Conservation (phyloP, 1,284 basidiomycete species). For the Fomitopsis betulina region DNA sequence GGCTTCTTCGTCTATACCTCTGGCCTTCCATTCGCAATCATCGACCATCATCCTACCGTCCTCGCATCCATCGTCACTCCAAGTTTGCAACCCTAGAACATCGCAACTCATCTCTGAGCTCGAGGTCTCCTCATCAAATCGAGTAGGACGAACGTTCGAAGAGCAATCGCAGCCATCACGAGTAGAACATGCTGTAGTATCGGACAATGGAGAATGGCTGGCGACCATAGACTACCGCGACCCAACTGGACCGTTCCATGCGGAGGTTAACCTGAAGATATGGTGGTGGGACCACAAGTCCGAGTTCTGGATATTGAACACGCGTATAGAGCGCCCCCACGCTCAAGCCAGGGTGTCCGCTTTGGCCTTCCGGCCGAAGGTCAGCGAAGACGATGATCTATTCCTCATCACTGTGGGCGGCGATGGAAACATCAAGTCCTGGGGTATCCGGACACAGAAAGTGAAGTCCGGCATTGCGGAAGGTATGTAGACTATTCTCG, state of each 20-base stretch:
- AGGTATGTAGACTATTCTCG: conserved; percentile 33
- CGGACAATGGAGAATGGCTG: conserved; percentile 82
- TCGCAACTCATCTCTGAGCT: conserved; percentile 81
- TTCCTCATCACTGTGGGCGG: conserved; percentile 61
- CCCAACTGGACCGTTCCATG: conserved; percentile 56
- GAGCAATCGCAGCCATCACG: conserved; percentile 74
- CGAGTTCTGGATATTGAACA: conserved; percentile 73
- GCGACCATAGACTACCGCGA: conserved; percentile 84
- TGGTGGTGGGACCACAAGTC: conserved; percentile 79
- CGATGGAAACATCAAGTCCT: conserved; percentile 70
- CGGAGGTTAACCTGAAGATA: conserved; percentile 83
- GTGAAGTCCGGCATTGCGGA: conserved; percentile 42
- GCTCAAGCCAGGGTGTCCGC: conserved; percentile 61
- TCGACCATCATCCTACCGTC: conserved; percentile 86
- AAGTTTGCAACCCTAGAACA: conserved; percentile 79
- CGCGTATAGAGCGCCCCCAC: conserved; percentile 89
- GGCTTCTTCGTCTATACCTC: conserved; percentile 44
- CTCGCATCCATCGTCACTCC: conserved; percentile 92
- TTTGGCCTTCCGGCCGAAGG: conserved; percentile 60
- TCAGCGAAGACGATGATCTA: conserved; percentile 25
- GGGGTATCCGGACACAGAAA: conserved; percentile 50
- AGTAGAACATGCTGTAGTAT: conserved; percentile 71
- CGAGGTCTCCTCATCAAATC: conserved; percentile 92
- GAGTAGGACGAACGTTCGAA: conserved; percentile 82
- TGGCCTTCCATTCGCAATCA: conserved; percentile 69